Evolutionary conservation across 768 basidiomycete genomes (phyloP).

Genomic region (Leucosporidium yakuticum): DNA sequence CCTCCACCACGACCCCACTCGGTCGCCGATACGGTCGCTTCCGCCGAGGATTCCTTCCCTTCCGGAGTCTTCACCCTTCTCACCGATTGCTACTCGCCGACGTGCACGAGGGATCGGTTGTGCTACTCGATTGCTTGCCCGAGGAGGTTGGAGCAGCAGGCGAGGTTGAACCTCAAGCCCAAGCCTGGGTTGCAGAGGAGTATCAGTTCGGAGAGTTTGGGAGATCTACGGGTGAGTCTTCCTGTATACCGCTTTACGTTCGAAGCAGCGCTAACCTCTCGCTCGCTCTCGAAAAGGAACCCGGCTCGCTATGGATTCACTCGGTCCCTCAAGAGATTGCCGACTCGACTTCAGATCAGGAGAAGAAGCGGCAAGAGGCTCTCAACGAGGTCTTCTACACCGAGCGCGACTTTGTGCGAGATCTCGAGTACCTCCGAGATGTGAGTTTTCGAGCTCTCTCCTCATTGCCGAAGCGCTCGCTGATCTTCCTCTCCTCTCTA

Average conservation of each 20-base stretch:
- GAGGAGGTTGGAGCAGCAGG: constrained; percentile 74
- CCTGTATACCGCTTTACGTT: background rate
- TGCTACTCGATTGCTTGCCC: constrained; percentile 98
- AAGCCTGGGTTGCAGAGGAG: constrained; percentile 74
- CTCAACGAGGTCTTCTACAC: constrained; percentile 95
- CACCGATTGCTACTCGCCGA: constrained; percentile 96
- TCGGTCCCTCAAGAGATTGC: constrained; percentile 90
- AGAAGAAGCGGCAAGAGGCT: constrained; percentile 94
- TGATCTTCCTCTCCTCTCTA: background rate
- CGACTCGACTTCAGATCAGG: constrained; percentile 81
- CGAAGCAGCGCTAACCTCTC: background rate
- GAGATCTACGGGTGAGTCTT: constrained; percentile 58
- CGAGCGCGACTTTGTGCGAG: constrained; percentile 93
- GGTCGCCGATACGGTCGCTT: constrained; percentile 10
- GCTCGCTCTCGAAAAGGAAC: constrained; percentile 49
- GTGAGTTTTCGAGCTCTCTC: constrained; percentile 49
- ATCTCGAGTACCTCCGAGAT: constrained; percentile 95
- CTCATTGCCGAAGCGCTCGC: constrained; percentile 2
- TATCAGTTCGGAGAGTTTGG: constrained; percentile 70
- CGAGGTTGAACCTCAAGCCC: constrained; percentile 51
- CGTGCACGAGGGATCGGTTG: constrained; percentile 85
- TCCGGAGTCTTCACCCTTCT: constrained; percentile 92
- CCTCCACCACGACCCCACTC: background rate
- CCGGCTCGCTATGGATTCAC: constrained; percentile 89
- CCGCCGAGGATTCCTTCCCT: constrained; percentile 53